These are phyloP conservation scores for Phlyctochytrium planicorne DNA, from an alignment of 192 early-diverging fungal species.

Conservation along the genomic window DNA sequence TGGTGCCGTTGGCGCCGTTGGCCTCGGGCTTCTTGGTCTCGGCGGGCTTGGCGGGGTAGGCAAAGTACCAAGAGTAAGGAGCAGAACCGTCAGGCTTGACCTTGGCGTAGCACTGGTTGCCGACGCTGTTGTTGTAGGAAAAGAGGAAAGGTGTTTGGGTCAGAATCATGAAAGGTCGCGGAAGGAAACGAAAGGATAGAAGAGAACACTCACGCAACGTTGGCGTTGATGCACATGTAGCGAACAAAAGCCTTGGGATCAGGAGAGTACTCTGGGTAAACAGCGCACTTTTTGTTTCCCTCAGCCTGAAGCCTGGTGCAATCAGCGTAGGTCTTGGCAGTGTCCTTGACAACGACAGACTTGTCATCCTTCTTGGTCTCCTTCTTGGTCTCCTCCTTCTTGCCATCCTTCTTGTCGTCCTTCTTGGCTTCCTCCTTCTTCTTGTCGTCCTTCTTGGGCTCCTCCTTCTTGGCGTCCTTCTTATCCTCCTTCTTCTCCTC, in stretches of 20 bases:
- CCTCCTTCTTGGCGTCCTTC: no score
- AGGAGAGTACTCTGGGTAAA: neutral
- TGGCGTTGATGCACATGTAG: neutral
- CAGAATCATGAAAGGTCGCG: neutral
- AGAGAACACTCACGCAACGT: neutral
- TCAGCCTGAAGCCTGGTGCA: neutral
- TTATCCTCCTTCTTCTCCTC: no score
- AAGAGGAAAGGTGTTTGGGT: neutral
- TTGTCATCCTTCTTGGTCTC: no score
- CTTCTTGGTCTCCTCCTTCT: no score
- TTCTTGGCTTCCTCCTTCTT: no score
- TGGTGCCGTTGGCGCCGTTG: no score
- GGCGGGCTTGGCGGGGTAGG: neutral
- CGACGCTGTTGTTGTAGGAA: neutral
- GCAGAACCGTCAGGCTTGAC: neutral
- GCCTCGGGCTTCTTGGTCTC: no score
- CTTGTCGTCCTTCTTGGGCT: no score
- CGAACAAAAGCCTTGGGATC: neutral
- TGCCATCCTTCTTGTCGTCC: no score
- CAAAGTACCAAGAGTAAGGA: neutral
- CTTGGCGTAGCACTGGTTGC: neutral
- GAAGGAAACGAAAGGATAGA: neutral
- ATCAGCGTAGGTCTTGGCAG: neutral
- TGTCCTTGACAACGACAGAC: no score
- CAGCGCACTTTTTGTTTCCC: neutral